A percentile compares a stretch with the other conserved stretches of the same genome.
Evolutionary conservation across 768 basidiomycete species (phyloP).

Genomic region (Jaapia argillacea): DNA sequence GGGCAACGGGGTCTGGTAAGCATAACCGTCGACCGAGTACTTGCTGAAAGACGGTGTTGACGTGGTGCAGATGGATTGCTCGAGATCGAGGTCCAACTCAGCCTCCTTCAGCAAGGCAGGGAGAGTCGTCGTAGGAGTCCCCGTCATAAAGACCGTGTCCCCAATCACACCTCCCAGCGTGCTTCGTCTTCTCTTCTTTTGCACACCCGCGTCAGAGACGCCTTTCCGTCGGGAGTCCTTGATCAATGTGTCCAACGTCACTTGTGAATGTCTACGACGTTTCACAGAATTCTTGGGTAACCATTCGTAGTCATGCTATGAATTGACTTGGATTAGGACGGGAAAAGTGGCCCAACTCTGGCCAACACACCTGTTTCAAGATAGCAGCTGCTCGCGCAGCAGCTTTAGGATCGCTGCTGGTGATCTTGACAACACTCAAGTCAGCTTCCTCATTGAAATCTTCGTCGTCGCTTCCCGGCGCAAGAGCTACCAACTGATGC

Average conservation of each 20-base stretch:
- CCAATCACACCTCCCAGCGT: conserved; percentile 32
- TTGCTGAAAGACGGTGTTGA: background rate
- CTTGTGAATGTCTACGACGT: conserved; percentile 14
- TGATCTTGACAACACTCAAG: conserved; percentile 69
- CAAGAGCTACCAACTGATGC: background rate
- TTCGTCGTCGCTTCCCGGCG: conserved; percentile 11
- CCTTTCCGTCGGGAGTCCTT: conserved; percentile 27
- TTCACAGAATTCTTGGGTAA: conserved; percentile 40
- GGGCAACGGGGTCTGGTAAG: conserved; percentile 2
- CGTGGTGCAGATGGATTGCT: conserved; percentile 6
- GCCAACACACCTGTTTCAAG: conserved; percentile 62
- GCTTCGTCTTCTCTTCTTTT: conserved; percentile 15
- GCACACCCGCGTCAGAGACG: conserved; percentile 19
- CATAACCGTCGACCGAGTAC: background rate
- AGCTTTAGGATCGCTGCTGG: conserved; percentile 74
- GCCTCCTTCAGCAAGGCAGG: conserved; percentile 50
- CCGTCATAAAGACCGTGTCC: conserved; percentile 45
- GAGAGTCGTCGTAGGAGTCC: conserved; percentile 41
- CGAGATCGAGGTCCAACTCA: conserved; percentile 35
- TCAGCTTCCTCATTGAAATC: conserved; percentile 32
- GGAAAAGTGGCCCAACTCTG: background rate
- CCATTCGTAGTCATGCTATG: conserved; percentile 83
- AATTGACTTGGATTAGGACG: background rate
- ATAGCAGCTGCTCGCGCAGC: conserved; percentile 93
- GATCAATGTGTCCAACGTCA: conserved; percentile 11